Evolutionary conservation across 805 yeast genomes (phyloP).

Genomic region (Wickerhamomyces silvicola): DNA sequence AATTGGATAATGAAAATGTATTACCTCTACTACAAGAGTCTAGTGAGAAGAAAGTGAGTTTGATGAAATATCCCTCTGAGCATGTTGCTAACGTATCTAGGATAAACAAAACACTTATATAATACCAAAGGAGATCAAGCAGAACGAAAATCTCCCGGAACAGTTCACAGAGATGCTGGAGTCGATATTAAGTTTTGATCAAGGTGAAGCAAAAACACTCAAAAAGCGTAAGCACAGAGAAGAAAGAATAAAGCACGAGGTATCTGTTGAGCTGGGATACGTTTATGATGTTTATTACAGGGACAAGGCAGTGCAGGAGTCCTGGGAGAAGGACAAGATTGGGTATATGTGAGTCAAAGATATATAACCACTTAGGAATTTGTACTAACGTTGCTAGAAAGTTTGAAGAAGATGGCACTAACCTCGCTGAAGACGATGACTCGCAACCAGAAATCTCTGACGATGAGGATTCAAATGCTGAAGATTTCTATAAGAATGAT

Average conservation of each 20-base stretch:
- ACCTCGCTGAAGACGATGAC: slow-evolving; percentile 31
- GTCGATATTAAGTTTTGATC: slow-evolving; percentile 43
- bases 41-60: slow-evolving; percentile 19
- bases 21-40: slow-evolving; percentile 21
- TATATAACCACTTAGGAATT: not conserved
- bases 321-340: slow-evolving; percentile 25
- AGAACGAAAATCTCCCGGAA: slow-evolving; percentile 39
- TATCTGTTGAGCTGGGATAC: slow-evolving; percentile 48
- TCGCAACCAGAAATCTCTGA: slow-evolving; percentile 44
- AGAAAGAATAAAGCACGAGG: slow-evolving; percentile 12
- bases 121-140: slow-evolving; percentile 14
- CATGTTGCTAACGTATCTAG: too few relatives aligned
- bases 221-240: slow-evolving; percentile 22
- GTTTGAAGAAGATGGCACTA: slow-evolving; percentile 35
- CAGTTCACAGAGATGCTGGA: slow-evolving; percentile 73
- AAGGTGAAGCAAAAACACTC: slow-evolving; percentile 12
- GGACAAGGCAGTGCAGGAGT: slow-evolving; percentile 54
- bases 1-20: slow-evolving; percentile 7
- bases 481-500: slow-evolving; percentile 85
- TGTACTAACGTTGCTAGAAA: slow-evolving; percentile 10
- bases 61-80: slow-evolving; percentile 6
- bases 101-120: slow-evolving; percentile 22
- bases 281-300: slow-evolving; percentile 88
- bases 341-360: slow-evolving; percentile 26
- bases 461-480: slow-evolving; percentile 86